Conservation (phyloP, 306 rosid species). For the Pterocarpus macrocarpus region DNA sequence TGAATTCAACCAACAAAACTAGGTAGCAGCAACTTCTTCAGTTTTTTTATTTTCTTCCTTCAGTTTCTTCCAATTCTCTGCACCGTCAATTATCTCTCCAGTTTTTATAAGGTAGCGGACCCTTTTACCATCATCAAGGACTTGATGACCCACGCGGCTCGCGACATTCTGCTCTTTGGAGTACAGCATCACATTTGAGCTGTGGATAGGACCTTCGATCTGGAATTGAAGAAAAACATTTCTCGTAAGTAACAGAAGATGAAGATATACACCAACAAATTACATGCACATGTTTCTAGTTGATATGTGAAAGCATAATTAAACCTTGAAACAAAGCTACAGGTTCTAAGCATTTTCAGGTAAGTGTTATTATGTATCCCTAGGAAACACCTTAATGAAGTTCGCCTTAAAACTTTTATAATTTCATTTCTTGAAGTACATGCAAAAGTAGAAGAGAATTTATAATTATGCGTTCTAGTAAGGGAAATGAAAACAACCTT, state of each 20-base stretch:
- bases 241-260: slow-evolving; percentile 31
- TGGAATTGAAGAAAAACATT: slow-evolving; percentile 46
- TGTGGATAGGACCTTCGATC: slow-evolving; percentile 92
- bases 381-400: slow-evolving; percentile 14
- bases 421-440: neutral
- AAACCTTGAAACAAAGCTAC: neutral
- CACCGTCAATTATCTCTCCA: slow-evolving; percentile 81
- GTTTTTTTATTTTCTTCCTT: slow-evolving; percentile 68
- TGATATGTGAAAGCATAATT: slow-evolving; percentile 8
- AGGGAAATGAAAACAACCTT: slow-evolving; percentile 66
- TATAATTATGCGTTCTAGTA: slow-evolving; percentile 22
- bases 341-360: neutral
- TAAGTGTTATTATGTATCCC: neutral
- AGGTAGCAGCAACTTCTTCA: slow-evolving; percentile 73
- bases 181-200: slow-evolving; percentile 98
- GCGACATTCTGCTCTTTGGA: slow-evolving; percentile 88
- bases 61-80: slow-evolving; percentile 83
- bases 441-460: slow-evolving; percentile 21
- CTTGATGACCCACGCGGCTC: slow-evolving; percentile 93
- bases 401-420: neutral
- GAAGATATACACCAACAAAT: slow-evolving; percentile 23
- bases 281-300: slow-evolving; percentile 7
- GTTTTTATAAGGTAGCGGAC: slow-evolving; percentile 94
- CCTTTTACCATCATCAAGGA: slow-evolving; percentile 78
- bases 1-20: slow-evolving; percentile 47